Evolutionary conservation across 345 rosid genomes (phyloP).

Genomic region (Heritiera fomes): DNA sequence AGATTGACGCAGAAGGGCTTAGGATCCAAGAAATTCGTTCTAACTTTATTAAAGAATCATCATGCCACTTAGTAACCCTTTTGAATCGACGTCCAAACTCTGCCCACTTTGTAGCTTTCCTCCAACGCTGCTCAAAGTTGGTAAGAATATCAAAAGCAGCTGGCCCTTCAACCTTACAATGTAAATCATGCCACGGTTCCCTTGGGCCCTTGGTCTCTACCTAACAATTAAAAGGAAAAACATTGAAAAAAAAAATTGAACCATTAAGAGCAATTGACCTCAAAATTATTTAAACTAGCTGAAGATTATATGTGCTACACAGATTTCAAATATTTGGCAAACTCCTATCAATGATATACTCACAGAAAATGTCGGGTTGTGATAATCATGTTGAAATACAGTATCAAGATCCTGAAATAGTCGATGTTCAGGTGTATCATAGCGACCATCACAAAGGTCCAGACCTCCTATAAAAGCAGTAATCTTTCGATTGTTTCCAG

Average conservation of each 20-base stretch:
- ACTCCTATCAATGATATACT: slow-evolving; percentile 22
- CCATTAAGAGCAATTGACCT: neutral
- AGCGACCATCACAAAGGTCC: slow-evolving; percentile 81
- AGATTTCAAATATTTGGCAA: neutral
- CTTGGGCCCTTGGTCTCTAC: slow-evolving; percentile 70
- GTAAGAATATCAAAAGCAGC: slow-evolving; percentile 86
- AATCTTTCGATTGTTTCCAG: slow-evolving; percentile 61
- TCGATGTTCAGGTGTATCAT: slow-evolving; percentile 72
- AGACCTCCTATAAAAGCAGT: slow-evolving; percentile 65
- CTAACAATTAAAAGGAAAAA: slow-evolving; percentile 34
- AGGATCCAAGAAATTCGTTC: slow-evolving; percentile 91
- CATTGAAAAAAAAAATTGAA: neutral
- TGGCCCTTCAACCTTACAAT: slow-evolving; percentile 91
- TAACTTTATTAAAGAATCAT: slow-evolving; percentile 74
- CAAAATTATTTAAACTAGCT: neutral
- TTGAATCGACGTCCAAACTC: slow-evolving; percentile 61
- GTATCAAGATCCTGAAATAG: slow-evolving; percentile 57
- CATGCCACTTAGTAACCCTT: slow-evolving; percentile 71
- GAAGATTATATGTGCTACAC: neutral
- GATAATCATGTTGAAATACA: slow-evolving; percentile 50
- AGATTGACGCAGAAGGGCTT: slow-evolving; percentile 49
- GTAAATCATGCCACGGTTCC: slow-evolving; percentile 91
- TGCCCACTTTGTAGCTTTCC: slow-evolving; percentile 73
- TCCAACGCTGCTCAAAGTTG: slow-evolving; percentile 95
- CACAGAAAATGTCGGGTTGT: slow-evolving; percentile 70